Evolutionary conservation across 2,329 filamentous ascomycete genomes (phyloP).

Genomic region (Colletotrichum sp.): DNA sequence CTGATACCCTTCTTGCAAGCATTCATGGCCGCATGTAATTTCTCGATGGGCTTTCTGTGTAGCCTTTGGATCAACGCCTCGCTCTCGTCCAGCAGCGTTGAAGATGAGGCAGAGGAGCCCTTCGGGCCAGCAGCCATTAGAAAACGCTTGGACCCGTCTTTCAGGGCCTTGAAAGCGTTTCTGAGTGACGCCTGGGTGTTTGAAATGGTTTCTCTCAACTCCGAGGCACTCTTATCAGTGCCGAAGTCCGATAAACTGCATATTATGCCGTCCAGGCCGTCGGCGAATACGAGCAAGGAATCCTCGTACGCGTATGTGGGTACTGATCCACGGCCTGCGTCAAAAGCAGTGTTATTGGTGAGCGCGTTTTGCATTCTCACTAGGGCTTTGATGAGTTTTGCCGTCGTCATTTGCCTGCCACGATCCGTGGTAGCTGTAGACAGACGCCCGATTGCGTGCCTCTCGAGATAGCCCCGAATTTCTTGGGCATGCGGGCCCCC

Average conservation of each 20-base stretch:
- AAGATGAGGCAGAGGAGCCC: neutral
- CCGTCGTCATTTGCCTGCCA: neutral
- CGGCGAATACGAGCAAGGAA: constrained; percentile 5
- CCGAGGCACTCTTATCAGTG: neutral
- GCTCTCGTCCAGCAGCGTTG: neutral
- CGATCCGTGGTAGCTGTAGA: neutral
- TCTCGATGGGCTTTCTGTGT: neutral
- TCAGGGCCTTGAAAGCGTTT: neutral
- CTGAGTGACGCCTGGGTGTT: neutral
- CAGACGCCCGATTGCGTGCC: neutral
- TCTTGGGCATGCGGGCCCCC: constrained; percentile 12
- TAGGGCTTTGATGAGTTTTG: neutral
- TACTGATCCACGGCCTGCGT: neutral
- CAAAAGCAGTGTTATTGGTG: constrained; percentile 11
- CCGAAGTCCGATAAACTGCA: neutral
- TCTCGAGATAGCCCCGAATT: constrained; percentile 7
- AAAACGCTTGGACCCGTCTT: neutral
- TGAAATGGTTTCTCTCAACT: neutral
- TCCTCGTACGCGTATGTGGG: constrained; percentile 13
- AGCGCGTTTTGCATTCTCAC: constrained; percentile 13
- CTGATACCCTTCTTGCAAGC: neutral
- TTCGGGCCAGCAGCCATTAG: neutral
- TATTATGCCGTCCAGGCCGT: neutral
- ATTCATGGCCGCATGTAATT: neutral
- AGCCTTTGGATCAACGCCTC: neutral